Base-by-base conservation (phyloP, 2,329 filamentous ascomycete genomes). In the Alternaria conjuncta region DNA sequence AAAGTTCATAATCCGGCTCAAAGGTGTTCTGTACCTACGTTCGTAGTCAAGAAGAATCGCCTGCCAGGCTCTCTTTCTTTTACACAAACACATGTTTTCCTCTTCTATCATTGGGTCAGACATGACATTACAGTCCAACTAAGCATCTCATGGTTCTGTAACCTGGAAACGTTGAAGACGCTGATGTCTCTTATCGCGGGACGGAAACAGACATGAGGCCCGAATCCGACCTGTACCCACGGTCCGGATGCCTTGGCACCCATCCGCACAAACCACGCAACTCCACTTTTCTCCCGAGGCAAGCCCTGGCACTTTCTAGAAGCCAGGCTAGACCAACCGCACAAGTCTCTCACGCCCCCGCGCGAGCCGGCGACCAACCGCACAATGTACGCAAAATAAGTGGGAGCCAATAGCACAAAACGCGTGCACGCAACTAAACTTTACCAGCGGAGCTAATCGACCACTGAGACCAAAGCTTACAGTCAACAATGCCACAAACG, bases 251-350 rank as follows among this genome's bases (percentile, higher is more conserved):
- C 47, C 58, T 60, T 58, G 44, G 54, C 56, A 50, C 1, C 21
- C 26, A 32, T 43, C 28, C 61, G 61, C 64, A 66, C 61, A 66
- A 66, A 57, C 32, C 13, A 44, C 64, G 50, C 64, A 64, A 51
- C 55, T 26, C 57, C 57, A 56, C 61, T 58, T 36, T 44, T 57
- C 30, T 44, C 51, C 57, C n/a, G n/a, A 30, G 18, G 36, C 36
- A 44, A 44, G 10, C 53, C 11, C 46, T 54, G 25, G 36, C 36
- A 51, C 25, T 41, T 36, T 32, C 44, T 32, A 25, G 41, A 55
- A 36, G 43, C 36, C 18, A 11, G 56, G 60, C 44, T 44, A 57
- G 61, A 58, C 36, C 30, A 57, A 41, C 57, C 64, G 67, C 67
- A 65, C 60, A 60, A 57, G 47, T 60, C 28, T 28, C 63, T 55